A percentile compares a stretch with the other conserved stretches of the same genome.
Evolutionary conservation across 768 basidiomycete genomes (phyloP).

Genomic region (Phanerodontia chrysosporium): DNA sequence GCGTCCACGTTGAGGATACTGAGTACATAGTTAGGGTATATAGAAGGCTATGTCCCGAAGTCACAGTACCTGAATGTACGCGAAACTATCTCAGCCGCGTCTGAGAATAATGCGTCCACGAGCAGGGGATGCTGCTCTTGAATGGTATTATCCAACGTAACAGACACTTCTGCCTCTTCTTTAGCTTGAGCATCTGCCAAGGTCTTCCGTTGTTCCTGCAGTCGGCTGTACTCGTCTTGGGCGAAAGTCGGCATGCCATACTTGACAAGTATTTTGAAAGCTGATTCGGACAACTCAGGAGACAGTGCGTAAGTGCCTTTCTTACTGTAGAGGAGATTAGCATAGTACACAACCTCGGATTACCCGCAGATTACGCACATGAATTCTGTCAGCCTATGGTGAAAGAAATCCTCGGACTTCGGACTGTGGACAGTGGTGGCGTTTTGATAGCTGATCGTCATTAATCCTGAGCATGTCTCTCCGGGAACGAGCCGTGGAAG

Average conservation of each 20-base stretch:
- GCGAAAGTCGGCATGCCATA: neutral
- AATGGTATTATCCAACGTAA: neutral
- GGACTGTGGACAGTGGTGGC: neutral
- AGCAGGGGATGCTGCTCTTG: neutral
- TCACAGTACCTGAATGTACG: neutral
- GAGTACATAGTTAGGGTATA: neutral
- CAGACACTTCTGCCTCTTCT: neutral
- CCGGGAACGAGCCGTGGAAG: constrained; percentile 8
- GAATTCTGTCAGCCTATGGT: neutral
- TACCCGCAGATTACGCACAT: neutral
- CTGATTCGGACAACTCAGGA: neutral
- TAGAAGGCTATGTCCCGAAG: no score
- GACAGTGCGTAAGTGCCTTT: neutral
- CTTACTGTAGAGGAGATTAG: neutral
- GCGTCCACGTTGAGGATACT: neutral
- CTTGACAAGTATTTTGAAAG: neutral
- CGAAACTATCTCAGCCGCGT: neutral
- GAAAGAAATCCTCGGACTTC: neutral
- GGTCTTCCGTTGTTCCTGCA: neutral
- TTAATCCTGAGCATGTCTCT: constrained; percentile 2
- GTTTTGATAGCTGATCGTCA: neutral
- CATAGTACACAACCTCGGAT: neutral
- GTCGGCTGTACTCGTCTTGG: neutral
- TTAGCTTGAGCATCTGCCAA: neutral
- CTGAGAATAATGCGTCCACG: neutral